A percentile compares a stretch with the other conserved stretches of the same genome.
Conservation (phyloP, 2,329 filamentous ascomycete genomes). For the Pezicula rhizophila region DNA sequence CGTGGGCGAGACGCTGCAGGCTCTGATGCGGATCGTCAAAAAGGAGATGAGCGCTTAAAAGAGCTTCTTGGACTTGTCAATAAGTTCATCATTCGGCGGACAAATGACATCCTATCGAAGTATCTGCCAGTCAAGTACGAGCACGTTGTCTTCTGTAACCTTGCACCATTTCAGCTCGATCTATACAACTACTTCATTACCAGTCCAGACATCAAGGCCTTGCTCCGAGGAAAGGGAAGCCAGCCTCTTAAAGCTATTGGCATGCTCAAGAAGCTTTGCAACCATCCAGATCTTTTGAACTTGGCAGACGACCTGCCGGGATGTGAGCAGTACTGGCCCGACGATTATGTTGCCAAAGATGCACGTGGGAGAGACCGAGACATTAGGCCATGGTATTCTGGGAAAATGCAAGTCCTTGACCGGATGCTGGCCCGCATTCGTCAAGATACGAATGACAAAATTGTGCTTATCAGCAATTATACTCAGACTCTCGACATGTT, state of each 20-base stretch:
- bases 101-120: conserved; percentile 96
- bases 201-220: conserved; percentile 86
- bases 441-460: conserved; percentile 96
- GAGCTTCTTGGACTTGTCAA: conserved; percentile 85
- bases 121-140: conserved; percentile 98
- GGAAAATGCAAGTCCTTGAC: conserved; percentile 97
- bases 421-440: conserved; percentile 95
- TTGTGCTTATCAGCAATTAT: conserved; percentile 97
- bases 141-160: conserved; percentile 95
- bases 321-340: conserved; percentile 73
- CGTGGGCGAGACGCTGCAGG: conserved; percentile 87
- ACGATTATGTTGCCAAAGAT: conserved; percentile 85
- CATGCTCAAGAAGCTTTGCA: conserved; percentile 96
- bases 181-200: conserved; percentile 97
- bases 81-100: conserved; percentile 96
- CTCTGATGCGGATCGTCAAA: conserved; percentile 72
- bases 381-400: conserved; percentile 91
- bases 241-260: conserved; percentile 96
- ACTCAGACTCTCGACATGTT: conserved; percentile 95
- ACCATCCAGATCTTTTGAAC: conserved; percentile 89
- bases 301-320: conserved; percentile 80
- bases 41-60: conserved; percentile 74
- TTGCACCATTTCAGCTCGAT: conserved; percentile 85
- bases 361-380: conserved; percentile 84
- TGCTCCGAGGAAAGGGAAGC: conserved; percentile 88